These are phyloP conservation scores for Anthoceros angustus DNA, from an alignment of 225 moss, liverwort and hornwort species.

Conservation along the genomic window DNA sequence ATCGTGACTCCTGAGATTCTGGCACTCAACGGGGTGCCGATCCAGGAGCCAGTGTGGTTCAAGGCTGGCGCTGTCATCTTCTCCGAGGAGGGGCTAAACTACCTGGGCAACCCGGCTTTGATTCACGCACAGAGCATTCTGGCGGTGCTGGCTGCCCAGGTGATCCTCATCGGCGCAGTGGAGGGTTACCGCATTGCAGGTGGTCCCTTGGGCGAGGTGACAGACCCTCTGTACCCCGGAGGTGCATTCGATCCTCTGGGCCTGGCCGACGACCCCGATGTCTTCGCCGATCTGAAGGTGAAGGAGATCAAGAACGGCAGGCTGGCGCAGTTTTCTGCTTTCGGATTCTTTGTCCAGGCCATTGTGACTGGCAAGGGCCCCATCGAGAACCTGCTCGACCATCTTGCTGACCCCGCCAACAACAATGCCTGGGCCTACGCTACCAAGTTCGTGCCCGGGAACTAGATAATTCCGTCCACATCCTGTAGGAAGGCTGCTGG, in stretches of 20 bases:
- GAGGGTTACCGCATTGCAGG: slow-evolving; percentile 29
- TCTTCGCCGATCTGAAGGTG: slow-evolving; percentile 11
- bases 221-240: slow-evolving; percentile 38
- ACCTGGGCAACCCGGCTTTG: slow-evolving; percentile 38
- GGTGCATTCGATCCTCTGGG: slow-evolving; percentile 48
- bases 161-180: slow-evolving; percentile 33
- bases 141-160: slow-evolving; percentile 47
- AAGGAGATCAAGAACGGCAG: too few relatives aligned
- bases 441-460: slow-evolving; percentile 32
- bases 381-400: slow-evolving; percentile 32
- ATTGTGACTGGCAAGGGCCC: slow-evolving; percentile 50
- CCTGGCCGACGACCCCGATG: slow-evolving; percentile 40
- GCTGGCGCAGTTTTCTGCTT: slow-evolving; percentile 38
- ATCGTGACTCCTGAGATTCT: slow-evolving; percentile 29
- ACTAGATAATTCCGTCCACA: slow-evolving; percentile 8
- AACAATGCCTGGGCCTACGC: slow-evolving; percentile 45
- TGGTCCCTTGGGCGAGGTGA: slow-evolving; percentile 23
- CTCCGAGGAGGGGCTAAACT: slow-evolving; percentile 32
- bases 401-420: slow-evolving; percentile 18
- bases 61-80: slow-evolving; percentile 44
- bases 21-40: slow-evolving; percentile 29
- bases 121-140: slow-evolving; percentile 41
- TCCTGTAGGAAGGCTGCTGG: not conserved
- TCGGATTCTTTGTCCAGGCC: slow-evolving; percentile 47
- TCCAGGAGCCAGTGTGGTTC: slow-evolving; percentile 40